These are phyloP conservation scores for Hyphodiscus sp. DNA, from an alignment of 2,329 filamentous ascomycete species.

Conservation along the genomic window DNA sequence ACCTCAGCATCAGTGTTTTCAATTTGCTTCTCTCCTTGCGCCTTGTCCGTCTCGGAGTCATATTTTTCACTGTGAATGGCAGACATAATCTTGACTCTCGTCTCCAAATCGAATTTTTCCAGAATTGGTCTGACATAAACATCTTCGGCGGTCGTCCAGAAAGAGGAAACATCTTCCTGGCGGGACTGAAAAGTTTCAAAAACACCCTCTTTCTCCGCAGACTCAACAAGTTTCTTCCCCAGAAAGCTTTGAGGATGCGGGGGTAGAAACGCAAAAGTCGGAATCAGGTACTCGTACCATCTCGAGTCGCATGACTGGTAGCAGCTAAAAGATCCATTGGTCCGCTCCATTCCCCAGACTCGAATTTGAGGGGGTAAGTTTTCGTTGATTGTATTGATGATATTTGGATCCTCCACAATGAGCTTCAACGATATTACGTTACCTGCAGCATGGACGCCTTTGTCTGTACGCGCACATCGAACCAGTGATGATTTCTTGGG, in stretches of 20 bases:
- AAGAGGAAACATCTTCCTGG: constrained; percentile 71
- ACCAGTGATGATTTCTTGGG: constrained; percentile 94
- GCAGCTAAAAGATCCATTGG: constrained; percentile 86
- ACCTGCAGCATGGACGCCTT: constrained; percentile 92
- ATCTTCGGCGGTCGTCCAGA: constrained; percentile 79
- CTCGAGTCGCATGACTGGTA: constrained; percentile 93
- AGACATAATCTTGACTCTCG: constrained; percentile 55
- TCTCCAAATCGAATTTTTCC: constrained; percentile 54
- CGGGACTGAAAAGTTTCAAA: constrained; percentile 60
- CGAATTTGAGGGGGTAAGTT: constrained; percentile 82
- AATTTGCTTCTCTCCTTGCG: constrained; percentile 2
- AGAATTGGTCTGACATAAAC: constrained; percentile 69
- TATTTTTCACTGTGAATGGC: constrained; percentile 43
- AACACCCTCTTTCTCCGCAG: constrained; percentile 66
- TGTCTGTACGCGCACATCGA: constrained; percentile 91
- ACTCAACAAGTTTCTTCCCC: constrained; percentile 73
- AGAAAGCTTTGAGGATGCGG: constrained; percentile 85
- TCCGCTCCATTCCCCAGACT: constrained; percentile 88
- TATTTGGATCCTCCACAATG: constrained; percentile 84
- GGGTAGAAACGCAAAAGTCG: constrained; percentile 85
- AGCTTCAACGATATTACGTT: constrained; percentile 94
- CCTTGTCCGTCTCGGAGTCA: constrained; percentile 10
- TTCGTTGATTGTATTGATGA: constrained; percentile 87
- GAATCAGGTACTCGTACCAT: constrained; percentile 96
- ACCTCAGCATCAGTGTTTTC: constrained; percentile 6